These are phyloP conservation scores for Funneliformis mosseae DNA, from an alignment of 192 early-diverging fungal genomes.

Conservation along the genomic window DNA sequence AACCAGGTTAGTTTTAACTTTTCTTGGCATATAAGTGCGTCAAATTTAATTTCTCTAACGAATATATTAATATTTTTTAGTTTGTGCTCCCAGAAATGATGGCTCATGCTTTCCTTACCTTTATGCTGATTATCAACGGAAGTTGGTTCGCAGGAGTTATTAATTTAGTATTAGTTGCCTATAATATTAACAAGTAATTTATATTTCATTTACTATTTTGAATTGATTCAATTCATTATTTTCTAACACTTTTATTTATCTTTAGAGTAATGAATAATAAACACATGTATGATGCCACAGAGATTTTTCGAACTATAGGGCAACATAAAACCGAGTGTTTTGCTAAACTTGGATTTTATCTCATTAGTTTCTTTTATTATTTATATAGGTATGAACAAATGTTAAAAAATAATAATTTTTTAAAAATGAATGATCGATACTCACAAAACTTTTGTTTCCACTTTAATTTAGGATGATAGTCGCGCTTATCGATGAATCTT, in stretches of 20 bases:
- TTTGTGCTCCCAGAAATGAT: slow-evolving; percentile 94
- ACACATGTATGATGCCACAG: slow-evolving; percentile 97
- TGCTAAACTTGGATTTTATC: slow-evolving; percentile 95
- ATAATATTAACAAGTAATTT: slow-evolving; percentile 85
- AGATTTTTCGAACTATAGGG: slow-evolving; percentile 93
- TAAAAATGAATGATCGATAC: no score
- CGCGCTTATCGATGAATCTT: slow-evolving; percentile 54
- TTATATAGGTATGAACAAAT: slow-evolving; percentile 63
- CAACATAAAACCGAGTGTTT: slow-evolving; percentile 97
- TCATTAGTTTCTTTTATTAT: slow-evolving; percentile 94
- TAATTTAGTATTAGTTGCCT: slow-evolving; percentile 85
- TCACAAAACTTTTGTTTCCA: background rate
- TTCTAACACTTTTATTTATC: slow-evolving; percentile 7
- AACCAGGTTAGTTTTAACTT: slow-evolving; percentile 75
- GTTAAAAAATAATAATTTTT: background rate
- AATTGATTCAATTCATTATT: background rate
- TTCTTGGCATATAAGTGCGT: background rate
- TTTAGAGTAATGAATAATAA: slow-evolving; percentile 76
- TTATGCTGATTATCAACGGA: slow-evolving; percentile 84
- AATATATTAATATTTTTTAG: slow-evolving; percentile 45
- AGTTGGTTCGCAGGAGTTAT: slow-evolving; percentile 85
- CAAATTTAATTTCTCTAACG: background rate
- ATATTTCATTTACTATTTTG: background rate
- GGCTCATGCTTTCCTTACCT: slow-evolving; percentile 79
- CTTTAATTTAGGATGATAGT: slow-evolving; percentile 54